Base-by-base conservation (phyloP, 352 stramenopile genomes). In the Albugo candida region DNA sequence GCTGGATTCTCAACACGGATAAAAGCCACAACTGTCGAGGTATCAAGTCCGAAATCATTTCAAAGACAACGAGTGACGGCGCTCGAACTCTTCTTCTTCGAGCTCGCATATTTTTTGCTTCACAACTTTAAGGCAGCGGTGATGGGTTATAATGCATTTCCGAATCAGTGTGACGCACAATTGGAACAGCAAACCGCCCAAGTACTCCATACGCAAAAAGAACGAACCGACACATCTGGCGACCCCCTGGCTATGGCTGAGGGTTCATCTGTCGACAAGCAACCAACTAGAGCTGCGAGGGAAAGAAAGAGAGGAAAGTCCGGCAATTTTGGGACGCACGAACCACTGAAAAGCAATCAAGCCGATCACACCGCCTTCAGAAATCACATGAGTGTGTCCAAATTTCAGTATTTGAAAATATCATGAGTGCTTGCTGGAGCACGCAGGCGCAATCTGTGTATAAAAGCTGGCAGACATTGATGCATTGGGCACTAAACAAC, bases 131-230 rank as follows among this genome's bases (percentile, higher is more conserved):
- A 84, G n/a, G 59, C 51, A 2, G 75, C 75, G 1, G 67, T 78
- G 14, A 45, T 51, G 1, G 75, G 85, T 51, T 88, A 84, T 41
- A 35, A 66, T 18, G 56, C 68, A 8, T 65, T 64, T 37, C 58
- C 70, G 17, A 81, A 80, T 45, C 59, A 83, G 31, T 57, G 85
- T 59, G 75, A 88, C n/a, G 72, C 75, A 10, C 75, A 88, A 56
- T 53, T 83, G 31, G 75, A 88, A 27, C 53, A 76, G 27, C 72
- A 81, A 31, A 69, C 73, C 12, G 73, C 67, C 5, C 21, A 54
- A 14, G 13, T 54, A 41, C 36, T 41, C 14, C 2, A 61, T 70
- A 72, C 43, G 49, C n/a, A 52, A 54, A 11, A 34, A 42, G 10
- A 10, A 38, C n/a, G 12, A 16, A 16, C 13, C 14, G 31, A 21